These are phyloP conservation scores for Scopulariopsis brevicaulis DNA, from an alignment of 2,329 filamentous ascomycete genomes.

Conservation along the genomic window DNA sequence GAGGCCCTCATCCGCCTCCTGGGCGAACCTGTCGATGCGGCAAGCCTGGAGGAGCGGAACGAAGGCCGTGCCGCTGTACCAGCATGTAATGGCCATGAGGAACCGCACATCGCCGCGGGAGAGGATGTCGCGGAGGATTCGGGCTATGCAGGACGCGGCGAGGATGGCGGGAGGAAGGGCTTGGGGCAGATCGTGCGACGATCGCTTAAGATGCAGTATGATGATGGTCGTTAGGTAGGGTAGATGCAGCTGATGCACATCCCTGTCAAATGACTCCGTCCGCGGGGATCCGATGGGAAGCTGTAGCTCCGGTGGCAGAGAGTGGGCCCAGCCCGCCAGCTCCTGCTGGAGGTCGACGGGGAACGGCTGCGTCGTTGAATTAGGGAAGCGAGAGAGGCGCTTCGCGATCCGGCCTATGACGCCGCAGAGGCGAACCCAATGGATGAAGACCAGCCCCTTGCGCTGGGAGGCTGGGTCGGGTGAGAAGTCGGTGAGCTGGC, in stretches of 20 bases:
- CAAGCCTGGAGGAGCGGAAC: conserved; percentile 26
- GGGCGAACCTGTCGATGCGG: conserved; percentile 17
- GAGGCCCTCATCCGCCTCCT: conserved; percentile 19
- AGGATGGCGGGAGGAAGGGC: conserved; percentile 22
- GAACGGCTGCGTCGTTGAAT: conserved; percentile 6
- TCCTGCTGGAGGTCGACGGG: conserved; percentile 17
- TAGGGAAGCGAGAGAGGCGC: conserved; percentile 16
- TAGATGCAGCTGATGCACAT: conserved; percentile 27
- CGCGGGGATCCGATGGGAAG: conserved; percentile 17
- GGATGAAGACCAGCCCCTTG: conserved; percentile 25
- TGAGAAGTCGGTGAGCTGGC: conserved; percentile 24
- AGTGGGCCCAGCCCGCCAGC: conserved; percentile 21
- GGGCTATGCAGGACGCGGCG: conserved; percentile 23
- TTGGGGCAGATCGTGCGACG: conserved; percentile 22
- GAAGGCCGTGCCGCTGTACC: conserved; percentile 28
- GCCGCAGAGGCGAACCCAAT: conserved; percentile 26
- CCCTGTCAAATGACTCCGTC: conserved; percentile 22
- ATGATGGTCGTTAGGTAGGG: conserved; percentile 29
- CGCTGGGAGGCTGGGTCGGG: conserved; percentile 15
- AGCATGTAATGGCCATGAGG: conserved; percentile 28
- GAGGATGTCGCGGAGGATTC: conserved; percentile 25
- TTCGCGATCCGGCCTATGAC: conserved; percentile 27
- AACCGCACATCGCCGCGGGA: conserved; percentile 24
- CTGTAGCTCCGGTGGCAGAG: conserved; percentile 19
- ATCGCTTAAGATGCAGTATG: conserved; percentile 22